Evolutionary conservation across 208 protist genomes (phyloP).

Genomic region (Crithidia brevicula): DNA sequence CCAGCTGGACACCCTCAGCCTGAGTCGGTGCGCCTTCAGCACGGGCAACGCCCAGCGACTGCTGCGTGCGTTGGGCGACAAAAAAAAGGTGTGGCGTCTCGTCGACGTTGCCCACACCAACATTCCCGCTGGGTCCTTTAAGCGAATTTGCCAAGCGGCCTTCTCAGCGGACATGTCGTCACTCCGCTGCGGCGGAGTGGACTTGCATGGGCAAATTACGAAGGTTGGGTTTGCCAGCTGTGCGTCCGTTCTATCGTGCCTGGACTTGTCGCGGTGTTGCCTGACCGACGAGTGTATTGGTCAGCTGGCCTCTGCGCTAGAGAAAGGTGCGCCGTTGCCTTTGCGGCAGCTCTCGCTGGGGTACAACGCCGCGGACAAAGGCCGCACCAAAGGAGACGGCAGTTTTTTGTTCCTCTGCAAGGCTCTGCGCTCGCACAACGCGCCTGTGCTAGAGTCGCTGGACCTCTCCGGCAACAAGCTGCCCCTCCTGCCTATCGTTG

Average conservation of each 20-base stretch:
- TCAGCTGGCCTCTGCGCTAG: conserved; percentile 51
- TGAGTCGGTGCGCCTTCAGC: conserved; percentile 33
- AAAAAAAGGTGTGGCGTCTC: conserved; percentile 27
- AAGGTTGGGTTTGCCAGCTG: conserved; percentile 29
- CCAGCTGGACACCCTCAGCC: conserved; percentile 28
- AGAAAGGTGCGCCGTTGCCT: conserved; percentile 38
- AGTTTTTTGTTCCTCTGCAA: conserved; percentile 68
- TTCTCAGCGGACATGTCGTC: conserved; percentile 19
- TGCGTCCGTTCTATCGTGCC: conserved; percentile 28
- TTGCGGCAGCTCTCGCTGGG: conserved; percentile 54
- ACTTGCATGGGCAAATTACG: conserved; percentile 35
- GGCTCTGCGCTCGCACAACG: conserved; percentile 50
- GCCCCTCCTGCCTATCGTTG: conserved; percentile 48
- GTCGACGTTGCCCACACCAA: conserved; percentile 34
- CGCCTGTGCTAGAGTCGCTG: conserved; percentile 56
- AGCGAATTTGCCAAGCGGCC: conserved; percentile 31
- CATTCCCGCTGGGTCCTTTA: conserved; percentile 20
- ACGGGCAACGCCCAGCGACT: conserved; percentile 35
- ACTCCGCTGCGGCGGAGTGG: conserved; percentile 26
- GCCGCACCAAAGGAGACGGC: conserved; percentile 28
- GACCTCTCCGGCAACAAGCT: conserved; percentile 62
- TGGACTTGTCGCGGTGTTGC: conserved; percentile 46
- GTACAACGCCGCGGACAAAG: conserved; percentile 47
- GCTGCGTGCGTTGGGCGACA: conserved; percentile 39
- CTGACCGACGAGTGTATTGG: conserved; percentile 44